Conservation (phyloP, 2,329 filamentous ascomycete species). For the Alternaria gaisen region DNA sequence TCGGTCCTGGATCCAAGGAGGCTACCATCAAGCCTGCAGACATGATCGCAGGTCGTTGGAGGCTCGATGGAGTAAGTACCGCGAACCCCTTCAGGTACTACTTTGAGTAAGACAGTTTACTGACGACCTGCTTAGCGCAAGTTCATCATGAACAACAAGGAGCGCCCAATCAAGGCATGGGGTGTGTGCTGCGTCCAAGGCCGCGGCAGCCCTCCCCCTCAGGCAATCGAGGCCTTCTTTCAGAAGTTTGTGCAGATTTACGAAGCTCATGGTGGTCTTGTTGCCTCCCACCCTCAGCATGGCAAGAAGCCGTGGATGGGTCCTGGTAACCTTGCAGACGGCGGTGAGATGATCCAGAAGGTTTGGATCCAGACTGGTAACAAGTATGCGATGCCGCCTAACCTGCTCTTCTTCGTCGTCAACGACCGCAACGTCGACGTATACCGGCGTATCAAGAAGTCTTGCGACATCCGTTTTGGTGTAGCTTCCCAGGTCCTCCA, state of each 20-base stretch:
- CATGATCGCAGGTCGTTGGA: constrained; percentile 79
- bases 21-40: constrained; percentile 37
- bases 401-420: constrained; percentile 83
- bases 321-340: constrained; percentile 42
- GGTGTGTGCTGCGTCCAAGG: constrained; percentile 73
- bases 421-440: constrained; percentile 73
- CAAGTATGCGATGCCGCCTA: constrained; percentile 66
- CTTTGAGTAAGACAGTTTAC: neutral
- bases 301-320: constrained; percentile 46
- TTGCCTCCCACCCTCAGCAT: constrained; percentile 49
- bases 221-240: constrained; percentile 62
- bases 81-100: neutral
- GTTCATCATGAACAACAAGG: constrained; percentile 72
- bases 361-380: constrained; percentile 66
- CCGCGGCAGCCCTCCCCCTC: constrained; percentile 56
- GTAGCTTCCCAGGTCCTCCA: constrained; percentile 86
- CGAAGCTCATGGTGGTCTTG: constrained; percentile 66
- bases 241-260: constrained; percentile 70
- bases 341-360: constrained; percentile 62
- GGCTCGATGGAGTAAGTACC: constrained; percentile 64
- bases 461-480: constrained; percentile 84
- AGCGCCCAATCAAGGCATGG: constrained; percentile 72
- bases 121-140: constrained; percentile 63
- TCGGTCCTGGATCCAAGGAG: constrained; percentile 53
- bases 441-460: constrained; percentile 90